Conservation (phyloP, 1,139 yeast species). For the Debaryomyces nepalensis region DNA sequence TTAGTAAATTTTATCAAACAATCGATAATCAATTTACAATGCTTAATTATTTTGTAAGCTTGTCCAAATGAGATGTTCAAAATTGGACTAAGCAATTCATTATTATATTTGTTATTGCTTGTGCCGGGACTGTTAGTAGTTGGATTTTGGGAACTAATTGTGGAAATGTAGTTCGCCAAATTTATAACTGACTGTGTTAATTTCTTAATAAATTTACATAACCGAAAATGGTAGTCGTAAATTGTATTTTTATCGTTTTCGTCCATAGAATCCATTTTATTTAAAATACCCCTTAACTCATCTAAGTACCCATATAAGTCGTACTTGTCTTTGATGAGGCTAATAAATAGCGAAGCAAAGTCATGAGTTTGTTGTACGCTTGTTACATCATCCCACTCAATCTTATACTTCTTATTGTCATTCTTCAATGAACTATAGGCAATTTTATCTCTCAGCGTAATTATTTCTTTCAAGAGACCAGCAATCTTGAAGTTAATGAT, state of each 20-base stretch:
- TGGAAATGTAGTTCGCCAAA: constrained; percentile 32
- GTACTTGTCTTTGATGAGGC: constrained; percentile 31
- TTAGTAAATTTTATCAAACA: constrained; percentile 26
- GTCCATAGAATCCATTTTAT: constrained; percentile 21
- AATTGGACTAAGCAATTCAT: constrained; percentile 35
- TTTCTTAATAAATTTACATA: constrained; percentile 48
- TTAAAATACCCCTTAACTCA: constrained; percentile 30
- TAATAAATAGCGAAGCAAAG: constrained; percentile 15
- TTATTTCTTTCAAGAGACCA: constrained; percentile 23
- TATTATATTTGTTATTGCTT: constrained; percentile 8
- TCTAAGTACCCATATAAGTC: constrained; percentile 35
- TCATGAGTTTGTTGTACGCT: constrained; percentile 5
- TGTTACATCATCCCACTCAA: constrained; percentile 6
- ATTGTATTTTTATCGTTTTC: constrained; percentile 48
- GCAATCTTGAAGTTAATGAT: constrained; percentile 22
- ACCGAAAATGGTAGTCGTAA: constrained; percentile 52
- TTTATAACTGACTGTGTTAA: constrained; percentile 43
- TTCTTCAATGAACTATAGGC: not conserved
- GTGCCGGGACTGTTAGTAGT: constrained; percentile 12
- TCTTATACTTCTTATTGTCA: not conserved
- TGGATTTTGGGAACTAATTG: constrained; percentile 18
- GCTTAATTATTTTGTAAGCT: constrained; percentile 39
- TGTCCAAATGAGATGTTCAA: constrained; percentile 42
- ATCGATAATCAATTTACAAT: constrained; percentile 42
- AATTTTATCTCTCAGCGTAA: constrained; percentile 20